Evolutionary conservation across 805 yeast genomes (phyloP), one percentile per base, ranked within the genome.

Genomic region (Metschnikowia colocasiae): DNA sequence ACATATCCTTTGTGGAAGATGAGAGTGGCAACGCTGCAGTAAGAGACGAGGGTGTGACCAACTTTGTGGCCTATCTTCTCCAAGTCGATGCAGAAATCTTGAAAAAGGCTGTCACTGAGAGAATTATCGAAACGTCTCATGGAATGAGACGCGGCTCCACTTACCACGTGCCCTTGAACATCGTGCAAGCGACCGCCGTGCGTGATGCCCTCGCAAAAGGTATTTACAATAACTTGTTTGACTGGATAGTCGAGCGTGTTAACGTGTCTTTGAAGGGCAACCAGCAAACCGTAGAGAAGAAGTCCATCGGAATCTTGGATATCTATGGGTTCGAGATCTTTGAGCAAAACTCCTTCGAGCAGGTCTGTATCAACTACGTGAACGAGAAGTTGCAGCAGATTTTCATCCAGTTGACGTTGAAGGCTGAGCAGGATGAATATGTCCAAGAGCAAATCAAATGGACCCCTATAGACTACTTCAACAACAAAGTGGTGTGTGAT

Each of bases 391-490:
- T 92, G 57, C 97, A 91, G 71, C 99, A 92, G 65, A 94, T 92
- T 62, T 94, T 94, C 61, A 94, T 94, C 64, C 96, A 94, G 66
- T 77, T 94, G 61, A 94, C 99, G 2, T 77, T 94, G 61, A 94
- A 94, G 69, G 87, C 97, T 0, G 99, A 94, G 69, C 99, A 94
- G 72, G 99, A 94, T 55, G 98, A 94, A 63, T 94, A 94, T 60
- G 94, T 89, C 30, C 85, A 87, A 57, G 99, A 94, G 67, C 87
- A 89, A 68, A 94, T 94, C 64, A 79, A 88, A 65, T 94, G 99
- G 99, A 88, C 96, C 10, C 98, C 98, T 19, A 94, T 94, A 60
- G 87, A 94, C 53, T 94, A 90, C 67, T 94, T 94, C 73, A 94
- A 94, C 69, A 94, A 94, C 70, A 84, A 92, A 68, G 85, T 94